Evolutionary conservation across 257 asterid genomes (phyloP), one percentile per base, ranked within the genome.

Genomic region (Coffea canephora): DNA sequence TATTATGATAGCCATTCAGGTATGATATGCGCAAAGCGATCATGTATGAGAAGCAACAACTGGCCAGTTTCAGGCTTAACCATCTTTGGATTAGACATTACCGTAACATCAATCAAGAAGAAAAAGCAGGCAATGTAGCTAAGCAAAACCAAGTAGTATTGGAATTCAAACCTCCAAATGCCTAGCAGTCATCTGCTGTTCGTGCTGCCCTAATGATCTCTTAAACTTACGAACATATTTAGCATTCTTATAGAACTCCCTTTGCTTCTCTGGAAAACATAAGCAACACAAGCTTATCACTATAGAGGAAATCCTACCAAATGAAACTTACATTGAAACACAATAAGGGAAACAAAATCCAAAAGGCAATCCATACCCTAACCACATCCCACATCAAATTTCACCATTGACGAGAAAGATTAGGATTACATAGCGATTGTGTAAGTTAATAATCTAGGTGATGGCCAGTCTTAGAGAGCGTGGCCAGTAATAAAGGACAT

Each of bases 181-280:
- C 73, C 82, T 80, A 54, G 81, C 36, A 21, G 80, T 52, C 36
- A 77, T 66, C 75, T 69, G 86, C 77, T 86, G 94, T 64, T 83
- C 88, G 27, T 79, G 88, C 64, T 86, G 90, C 87, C 84, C 89
- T 27, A 89, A 25, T 8, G 90, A 80, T 80, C 52, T 92, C 91
- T 91, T 94, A 77, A 82, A 96, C 84, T 92, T 96, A 82, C 69
- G 48, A 31, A 96, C 89, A 57, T 25, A 84, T 78, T 94, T 96
- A 34, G 99, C 98, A 82, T 96, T 94, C 86, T 83, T 93, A 66
- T 94, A 94, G 82, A 94, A 95, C 88, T 95, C 99, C 79, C 87
- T 93, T 75, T 92, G 92, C 89, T 87, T 96, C 87, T 96, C 99
- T 95, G 92, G 18, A 21, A 70, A 64, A 69, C 31, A 69, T 6